Evolutionary conservation across 106 monocot species (phyloP).

Genomic region (Dendrobium catenatum): DNA sequence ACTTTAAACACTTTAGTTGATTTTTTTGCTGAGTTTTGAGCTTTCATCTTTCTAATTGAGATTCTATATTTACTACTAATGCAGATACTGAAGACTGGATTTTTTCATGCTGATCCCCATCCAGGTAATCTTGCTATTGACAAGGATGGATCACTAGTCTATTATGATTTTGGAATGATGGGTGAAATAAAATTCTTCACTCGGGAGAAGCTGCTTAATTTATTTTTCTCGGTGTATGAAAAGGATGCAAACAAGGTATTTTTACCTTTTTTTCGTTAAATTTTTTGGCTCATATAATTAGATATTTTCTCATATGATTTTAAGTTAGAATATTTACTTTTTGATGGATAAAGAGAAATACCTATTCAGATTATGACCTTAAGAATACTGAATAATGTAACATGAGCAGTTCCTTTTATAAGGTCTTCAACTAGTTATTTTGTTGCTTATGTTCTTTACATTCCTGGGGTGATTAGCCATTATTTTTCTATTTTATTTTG

Average conservation of each 20-base stretch:
- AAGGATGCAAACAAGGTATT: slow-evolving; percentile 88
- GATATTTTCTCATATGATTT: not conserved
- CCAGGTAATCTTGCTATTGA: slow-evolving; percentile 98
- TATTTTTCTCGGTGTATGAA: slow-evolving; percentile 92
- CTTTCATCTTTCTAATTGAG: slow-evolving; percentile 1
- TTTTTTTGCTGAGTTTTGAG: not conserved
- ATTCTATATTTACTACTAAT: not conserved
- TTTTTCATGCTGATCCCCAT: slow-evolving; percentile 99
- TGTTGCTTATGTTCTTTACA: no score
- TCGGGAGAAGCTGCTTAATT: slow-evolving; percentile 68
- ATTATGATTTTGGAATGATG: slow-evolving; percentile 99
- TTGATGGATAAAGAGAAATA: not conserved
- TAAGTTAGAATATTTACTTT: not conserved
- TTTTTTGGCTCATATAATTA: not conserved
- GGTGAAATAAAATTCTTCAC: slow-evolving; percentile 97
- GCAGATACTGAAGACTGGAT: slow-evolving; percentile 94
- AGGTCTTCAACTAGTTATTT: no score
- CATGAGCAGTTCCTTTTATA: no score
- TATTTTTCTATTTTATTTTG: no score
- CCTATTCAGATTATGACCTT: no score
- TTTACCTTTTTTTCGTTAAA: not conserved
- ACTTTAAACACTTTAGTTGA: not conserved
- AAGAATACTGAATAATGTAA: no score
- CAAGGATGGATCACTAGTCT: slow-evolving; percentile 82
- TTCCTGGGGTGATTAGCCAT: no score